Conservation (phyloP, 192 early-diverging fungal species). For the Ambispora gerdemannii region DNA sequence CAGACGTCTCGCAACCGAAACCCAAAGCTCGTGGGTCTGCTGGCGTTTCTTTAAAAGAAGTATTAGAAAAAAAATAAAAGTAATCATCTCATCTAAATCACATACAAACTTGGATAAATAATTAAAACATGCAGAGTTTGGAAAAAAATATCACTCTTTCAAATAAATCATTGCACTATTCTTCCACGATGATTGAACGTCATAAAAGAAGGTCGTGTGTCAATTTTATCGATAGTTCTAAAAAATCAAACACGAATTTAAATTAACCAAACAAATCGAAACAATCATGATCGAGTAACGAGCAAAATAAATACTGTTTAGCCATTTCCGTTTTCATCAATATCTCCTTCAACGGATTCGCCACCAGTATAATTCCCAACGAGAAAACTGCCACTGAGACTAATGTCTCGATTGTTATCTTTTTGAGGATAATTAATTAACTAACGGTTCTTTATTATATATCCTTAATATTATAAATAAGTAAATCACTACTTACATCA, state of each 20-base stretch:
- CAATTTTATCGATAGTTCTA: slow-evolving; percentile 60
- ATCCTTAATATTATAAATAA: too few relatives aligned
- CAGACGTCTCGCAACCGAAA: slow-evolving; percentile 76
- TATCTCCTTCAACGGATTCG: slow-evolving; percentile 56
- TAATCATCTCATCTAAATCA: too few relatives aligned
- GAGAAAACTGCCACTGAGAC: slow-evolving; percentile 45
- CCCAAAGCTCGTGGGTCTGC: slow-evolving; percentile 80
- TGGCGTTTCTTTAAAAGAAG: slow-evolving; percentile 73
- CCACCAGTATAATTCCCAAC: slow-evolving; percentile 47
- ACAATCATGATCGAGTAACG: background rate
- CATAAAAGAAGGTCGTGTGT: slow-evolving; percentile 58
- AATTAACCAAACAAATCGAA: background rate
- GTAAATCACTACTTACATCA: slow-evolving; percentile 35
- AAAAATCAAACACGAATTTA: background rate
- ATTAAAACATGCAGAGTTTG: too few relatives aligned
- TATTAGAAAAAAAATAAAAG: slow-evolving; percentile 42
- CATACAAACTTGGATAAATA: too few relatives aligned
- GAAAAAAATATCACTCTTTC: too few relatives aligned
- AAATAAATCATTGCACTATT: slow-evolving; percentile 8
- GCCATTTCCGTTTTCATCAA: slow-evolving; percentile 59
- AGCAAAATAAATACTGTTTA: slow-evolving; percentile 45
- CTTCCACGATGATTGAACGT: slow-evolving; percentile 57
- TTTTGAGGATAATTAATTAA: background rate
- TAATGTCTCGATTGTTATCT: slow-evolving; percentile 53
- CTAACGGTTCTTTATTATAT: background rate